Percentiles rank a stretch among this genome's conserved stretches.
Conservation (phyloP, 75 land plant genomes). For the Larix kaempferi region DNA sequence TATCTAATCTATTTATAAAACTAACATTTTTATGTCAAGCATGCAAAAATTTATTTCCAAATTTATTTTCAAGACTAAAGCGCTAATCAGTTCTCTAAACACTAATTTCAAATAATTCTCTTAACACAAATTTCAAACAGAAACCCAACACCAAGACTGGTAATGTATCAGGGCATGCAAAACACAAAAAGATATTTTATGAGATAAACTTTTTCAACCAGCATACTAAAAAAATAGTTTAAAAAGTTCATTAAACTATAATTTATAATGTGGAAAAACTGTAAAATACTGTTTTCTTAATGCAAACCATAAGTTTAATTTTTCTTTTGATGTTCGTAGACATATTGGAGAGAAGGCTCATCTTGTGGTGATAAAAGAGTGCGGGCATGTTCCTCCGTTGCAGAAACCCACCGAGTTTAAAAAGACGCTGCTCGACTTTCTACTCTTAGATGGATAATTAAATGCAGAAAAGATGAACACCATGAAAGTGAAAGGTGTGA, state of each 20-base stretch:
- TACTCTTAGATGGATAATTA: no score
- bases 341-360: slow-evolving; percentile 60
- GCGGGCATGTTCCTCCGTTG: slow-evolving; percentile 66
- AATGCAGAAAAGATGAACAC: no score
- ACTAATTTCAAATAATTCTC: no score
- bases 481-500: no score
- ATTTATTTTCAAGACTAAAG: no score
- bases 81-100: no score
- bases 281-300: neutral
- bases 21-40: no score
- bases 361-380: slow-evolving; percentile 56
- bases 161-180: neutral
- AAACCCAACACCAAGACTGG: no score
- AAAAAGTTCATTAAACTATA: neutral
- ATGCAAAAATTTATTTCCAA: no score
- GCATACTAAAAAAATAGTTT: neutral
- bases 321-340: slow-evolving; percentile 23
- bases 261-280: neutral
- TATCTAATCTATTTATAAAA: no score
- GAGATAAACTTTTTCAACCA: neutral
- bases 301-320: neutral
- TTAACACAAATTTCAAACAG: no score
- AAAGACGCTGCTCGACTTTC: no score
- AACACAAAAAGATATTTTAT: neutral
- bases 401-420: slow-evolving; percentile 37